These are phyloP conservation scores for Xylaria sp. DNA, from an alignment of 2,329 filamentous ascomycete genomes.

Conservation along the genomic window DNA sequence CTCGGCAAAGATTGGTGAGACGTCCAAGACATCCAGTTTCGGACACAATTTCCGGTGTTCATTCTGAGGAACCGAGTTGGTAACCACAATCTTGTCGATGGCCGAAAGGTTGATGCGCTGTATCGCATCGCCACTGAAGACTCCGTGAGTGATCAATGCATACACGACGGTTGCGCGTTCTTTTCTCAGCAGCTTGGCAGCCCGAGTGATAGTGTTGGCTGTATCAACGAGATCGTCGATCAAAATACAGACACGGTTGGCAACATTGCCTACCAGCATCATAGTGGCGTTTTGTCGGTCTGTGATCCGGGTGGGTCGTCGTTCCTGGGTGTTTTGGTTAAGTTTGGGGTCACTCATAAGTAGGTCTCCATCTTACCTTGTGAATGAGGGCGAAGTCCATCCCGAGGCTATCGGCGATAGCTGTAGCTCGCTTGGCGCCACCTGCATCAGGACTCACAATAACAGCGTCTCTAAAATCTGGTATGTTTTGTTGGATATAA, in stretches of 20 bases:
- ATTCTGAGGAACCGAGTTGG: slow-evolving; percentile 91
- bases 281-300: slow-evolving; percentile 93
- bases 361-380: slow-evolving; percentile 72
- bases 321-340: slow-evolving; percentile 70
- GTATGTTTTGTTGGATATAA: slow-evolving; percentile 83
- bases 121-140: slow-evolving; percentile 94
- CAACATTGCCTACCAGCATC: slow-evolving; percentile 92
- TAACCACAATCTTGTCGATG: slow-evolving; percentile 93
- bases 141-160: slow-evolving; percentile 92
- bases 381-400: slow-evolving; percentile 98
- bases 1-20: slow-evolving; percentile 92
- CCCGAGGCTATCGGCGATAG: slow-evolving; percentile 91
- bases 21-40: slow-evolving; percentile 92
- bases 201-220: slow-evolving; percentile 95
- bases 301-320: slow-evolving; percentile 85
- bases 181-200: slow-evolving; percentile 95
- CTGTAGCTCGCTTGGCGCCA: slow-evolving; percentile 94
- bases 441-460: slow-evolving; percentile 97
- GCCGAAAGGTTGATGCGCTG: slow-evolving; percentile 92
- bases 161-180: slow-evolving; percentile 93
- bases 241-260: slow-evolving; percentile 83
- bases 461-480: slow-evolving; percentile 85
- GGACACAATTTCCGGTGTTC: slow-evolving; percentile 81
- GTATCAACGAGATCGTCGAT: slow-evolving; percentile 96
- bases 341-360: slow-evolving; percentile 48